Evolutionary conservation across 2,329 filamentous ascomycete species (phyloP), one percentile per base, ranked within the genome.

Genomic region (Aureobasidium melanogenum): DNA sequence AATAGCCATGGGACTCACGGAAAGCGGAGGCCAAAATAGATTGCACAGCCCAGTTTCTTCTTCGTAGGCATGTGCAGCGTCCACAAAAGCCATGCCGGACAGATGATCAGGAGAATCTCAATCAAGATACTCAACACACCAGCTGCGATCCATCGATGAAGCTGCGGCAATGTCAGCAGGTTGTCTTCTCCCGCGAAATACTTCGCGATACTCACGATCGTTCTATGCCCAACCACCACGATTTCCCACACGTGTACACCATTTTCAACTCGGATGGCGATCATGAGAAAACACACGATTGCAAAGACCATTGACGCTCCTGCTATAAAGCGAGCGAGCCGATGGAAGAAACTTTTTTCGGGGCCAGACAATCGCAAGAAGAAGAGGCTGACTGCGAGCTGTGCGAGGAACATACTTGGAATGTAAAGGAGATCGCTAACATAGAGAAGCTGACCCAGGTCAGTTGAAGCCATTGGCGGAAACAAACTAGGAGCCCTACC

Each of bases 41-140:
- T 10, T 1, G 54, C 36, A 28, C 41, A 57, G 30, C 54, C 54
- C 8, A 57, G 5, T 32, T 57, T 57, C 54, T 47, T 57, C 19
- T 15, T 36, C 41, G 28, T 5, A n/a, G 54, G 54, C 54, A 57
- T 57, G 14, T 57, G 54, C 7, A 57, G 28, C 3, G 41, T 46
- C 54, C 54, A 57, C 19, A 57, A 7, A 19, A 57, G 54, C 41
- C 30, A 57, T 36, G 54, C 54, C 2, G 54, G 54, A 47, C 54
- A 57, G 7, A 57, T 47, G 30, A 57, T 57, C 30, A 57, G 22
- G 8, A 57, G 54, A 14, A 57, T 15, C 30, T 57, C 54, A 6
- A 57, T 38, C 41, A 47, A 19, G 3, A 47, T 36, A n/a, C 54
- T 57, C 19, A 57, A 22, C 6, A 47, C 30, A 9, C 30, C 54